A percentile compares a stretch with the other conserved stretches of the same genome.
These are phyloP conservation scores for Allium cepa DNA, from an alignment of 106 monocot genomes.

Conservation along the genomic window DNA sequence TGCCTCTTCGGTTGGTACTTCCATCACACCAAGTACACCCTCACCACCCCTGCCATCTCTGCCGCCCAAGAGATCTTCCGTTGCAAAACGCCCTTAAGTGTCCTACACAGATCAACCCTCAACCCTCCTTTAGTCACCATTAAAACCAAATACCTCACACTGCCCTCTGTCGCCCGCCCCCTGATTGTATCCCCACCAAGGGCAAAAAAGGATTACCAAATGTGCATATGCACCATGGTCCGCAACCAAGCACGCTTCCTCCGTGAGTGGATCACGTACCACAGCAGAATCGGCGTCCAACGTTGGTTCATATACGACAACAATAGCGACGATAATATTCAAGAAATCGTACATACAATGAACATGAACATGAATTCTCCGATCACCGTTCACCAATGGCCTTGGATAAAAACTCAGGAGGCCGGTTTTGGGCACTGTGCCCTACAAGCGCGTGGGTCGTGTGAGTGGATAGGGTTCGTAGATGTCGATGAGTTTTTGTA, in stretches of 20 bases:
- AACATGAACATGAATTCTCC: conserved; percentile 1
- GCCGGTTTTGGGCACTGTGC: conserved; percentile 96
- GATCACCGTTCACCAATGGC: conserved; percentile 41
- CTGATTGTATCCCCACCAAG: conserved; percentile 11
- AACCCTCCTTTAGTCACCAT: conserved; percentile 54
- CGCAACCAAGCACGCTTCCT: conserved; percentile 93
- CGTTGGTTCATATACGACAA: conserved; percentile 97
- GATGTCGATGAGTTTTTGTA: conserved; percentile 95
- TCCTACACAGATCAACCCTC: conserved; percentile 22
- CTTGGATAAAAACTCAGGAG: conserved; percentile 93
- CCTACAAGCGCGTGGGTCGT: conserved; percentile 46
- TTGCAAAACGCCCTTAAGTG: conserved; percentile 68
- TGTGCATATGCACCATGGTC: conserved; percentile 97
- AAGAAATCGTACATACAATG: conserved; percentile 23
- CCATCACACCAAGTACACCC: conserved; percentile 43
- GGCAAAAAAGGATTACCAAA: conserved; percentile 23
- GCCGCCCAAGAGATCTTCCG: conserved; percentile 93
- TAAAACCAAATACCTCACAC: conserved; percentile 25
- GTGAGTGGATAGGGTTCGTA: conserved; percentile 90
- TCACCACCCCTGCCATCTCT: conserved; percentile 33
- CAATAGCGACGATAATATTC: conserved; percentile 77
- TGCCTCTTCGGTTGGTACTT: conserved; percentile 86
- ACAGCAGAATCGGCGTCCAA: conserved; percentile 63
- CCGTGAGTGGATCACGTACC: conserved; percentile 82
- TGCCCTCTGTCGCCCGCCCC: conserved; percentile 62